phyloP scores from a whole-genome alignment of 2,329 filamentous ascomycete species.

The Tolypocladium amazonense region DNA sequence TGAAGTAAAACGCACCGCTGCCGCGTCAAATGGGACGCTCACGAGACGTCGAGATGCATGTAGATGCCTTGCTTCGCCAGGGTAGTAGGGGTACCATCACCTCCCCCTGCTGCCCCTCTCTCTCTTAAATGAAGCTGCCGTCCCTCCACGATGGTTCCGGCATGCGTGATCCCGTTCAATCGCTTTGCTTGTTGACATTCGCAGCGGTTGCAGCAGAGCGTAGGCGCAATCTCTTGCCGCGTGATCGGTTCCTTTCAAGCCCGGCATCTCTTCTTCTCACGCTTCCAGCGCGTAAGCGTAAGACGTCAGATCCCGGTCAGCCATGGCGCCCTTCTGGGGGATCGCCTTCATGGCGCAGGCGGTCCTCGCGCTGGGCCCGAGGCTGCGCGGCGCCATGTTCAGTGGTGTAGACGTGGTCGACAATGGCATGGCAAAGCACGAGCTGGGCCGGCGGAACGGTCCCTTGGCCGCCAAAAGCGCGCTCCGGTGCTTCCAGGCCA shows the following conservation, averaged over 20 bases:
- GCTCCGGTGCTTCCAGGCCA: slow-evolving; percentile 55
- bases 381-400: not conserved
- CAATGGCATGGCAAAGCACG: not conserved
- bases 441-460: not conserved
- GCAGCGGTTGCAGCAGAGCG: not conserved
- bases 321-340: not conserved
- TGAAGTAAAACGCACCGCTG: not conserved
- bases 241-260: not conserved
- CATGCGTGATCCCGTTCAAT: not conserved
- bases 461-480: not conserved
- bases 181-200: not conserved
- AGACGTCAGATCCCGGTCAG: not conserved
- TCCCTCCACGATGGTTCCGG: not conserved
- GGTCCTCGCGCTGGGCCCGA: not conserved
- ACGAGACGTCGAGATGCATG: not conserved
- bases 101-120: not conserved
- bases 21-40: not conserved
- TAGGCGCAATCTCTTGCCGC: not conserved
- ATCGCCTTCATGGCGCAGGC: not conserved
- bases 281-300: not conserved
- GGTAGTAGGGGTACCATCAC: not conserved
- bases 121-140: not conserved
- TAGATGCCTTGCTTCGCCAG: not conserved
- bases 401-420: not conserved
- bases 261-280: not conserved